Evolutionary conservation across 1,139 yeast genomes (phyloP), one percentile per base, ranked within the genome.

Genomic region (Candida frijolesensis): DNA sequence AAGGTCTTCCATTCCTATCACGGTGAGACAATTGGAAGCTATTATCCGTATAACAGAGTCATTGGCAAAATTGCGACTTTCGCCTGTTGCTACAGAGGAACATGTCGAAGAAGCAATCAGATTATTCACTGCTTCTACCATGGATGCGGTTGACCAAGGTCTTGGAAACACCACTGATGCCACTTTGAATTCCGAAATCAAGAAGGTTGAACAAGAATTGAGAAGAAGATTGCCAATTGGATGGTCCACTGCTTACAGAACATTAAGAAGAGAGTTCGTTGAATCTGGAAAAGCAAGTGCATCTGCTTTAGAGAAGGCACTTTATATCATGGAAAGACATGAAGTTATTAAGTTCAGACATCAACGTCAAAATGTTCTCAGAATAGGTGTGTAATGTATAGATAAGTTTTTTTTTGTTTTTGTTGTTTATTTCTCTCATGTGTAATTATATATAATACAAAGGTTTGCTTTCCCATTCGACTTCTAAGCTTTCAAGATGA

Each of bases 81-180:
- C 87, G 9, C 95, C 97, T 0, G 80, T 91, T 18, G 98, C 97
- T 2, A 82, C 84, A 3, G 95, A 85, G 59, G 87, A 83, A 55
- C 98, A 95, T 64, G 99, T 94, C 14, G 95, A 90, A 62, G 99
- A 95, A 68, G 98, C 98, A 0, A 89, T 95, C 55, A 76, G 99
- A 61, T 72, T 95, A 54, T 95, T 95, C 70, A 89, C 90, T 53
- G 97, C 99, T 0, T 94, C 99, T 0, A 95, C 99, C 0, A 91
- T 95, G 96, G 94, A 91, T 65, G 99, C 99, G 0, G 96, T 95
- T 14, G 89, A 88, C 39, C 95, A 89, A 68, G 96, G 91, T 51
- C 84, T 85, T 41, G 80, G 79, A 16, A 70, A 69, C 11, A 61
- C 68, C 34, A 65, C 79, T 4, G 83, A 80, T 54, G 78, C 79